A percentile compares a stretch with the other conserved stretches of the same genome.
phyloP scores from a whole-genome alignment of 768 basidiomycete genomes.

The Russula sp. region DNA sequence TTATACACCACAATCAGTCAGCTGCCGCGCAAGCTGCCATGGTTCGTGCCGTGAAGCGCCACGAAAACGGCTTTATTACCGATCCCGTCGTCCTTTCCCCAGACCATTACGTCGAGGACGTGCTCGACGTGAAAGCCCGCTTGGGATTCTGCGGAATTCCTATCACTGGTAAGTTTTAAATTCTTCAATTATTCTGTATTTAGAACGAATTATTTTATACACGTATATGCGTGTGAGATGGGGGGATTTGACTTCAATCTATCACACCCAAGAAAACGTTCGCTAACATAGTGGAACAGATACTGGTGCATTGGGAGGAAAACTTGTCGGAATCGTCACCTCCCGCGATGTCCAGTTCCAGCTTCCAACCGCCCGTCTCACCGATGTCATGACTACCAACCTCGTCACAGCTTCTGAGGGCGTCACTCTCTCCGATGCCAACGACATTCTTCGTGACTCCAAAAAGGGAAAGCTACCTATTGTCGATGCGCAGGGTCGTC shows the following conservation, averaged over 20 bases:
- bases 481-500: constrained; percentile 60
- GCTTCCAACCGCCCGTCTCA: constrained; percentile 57
- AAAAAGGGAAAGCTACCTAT: constrained; percentile 98
- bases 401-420: constrained; percentile 87
- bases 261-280: constrained; percentile 30
- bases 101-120: constrained; percentile 74
- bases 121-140: constrained; percentile 86
- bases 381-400: constrained; percentile 83
- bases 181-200: too few species aligned
- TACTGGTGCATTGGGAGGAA: constrained; percentile 81
- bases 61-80: constrained; percentile 98
- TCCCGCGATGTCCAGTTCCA: constrained; percentile 96
- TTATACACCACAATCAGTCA: constrained; percentile 95
- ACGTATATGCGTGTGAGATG: constrained; percentile 66
- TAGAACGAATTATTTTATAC: constrained; percentile 53
- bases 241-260: constrained; percentile 53
- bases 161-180: constrained; percentile 81
- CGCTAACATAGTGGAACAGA: constrained; percentile 48
- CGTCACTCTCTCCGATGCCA: constrained; percentile 88
- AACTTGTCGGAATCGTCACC: constrained; percentile 95
- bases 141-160: constrained; percentile 97
- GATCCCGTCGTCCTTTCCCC: constrained; percentile 90
- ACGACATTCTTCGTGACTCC: constrained; percentile 88
- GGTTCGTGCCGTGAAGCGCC: constrained; percentile 96
- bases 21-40: constrained; percentile 87